Evolutionary conservation across 164 flowering plant genomes (phyloP).

Genomic region (Hamamelis virginiana): DNA sequence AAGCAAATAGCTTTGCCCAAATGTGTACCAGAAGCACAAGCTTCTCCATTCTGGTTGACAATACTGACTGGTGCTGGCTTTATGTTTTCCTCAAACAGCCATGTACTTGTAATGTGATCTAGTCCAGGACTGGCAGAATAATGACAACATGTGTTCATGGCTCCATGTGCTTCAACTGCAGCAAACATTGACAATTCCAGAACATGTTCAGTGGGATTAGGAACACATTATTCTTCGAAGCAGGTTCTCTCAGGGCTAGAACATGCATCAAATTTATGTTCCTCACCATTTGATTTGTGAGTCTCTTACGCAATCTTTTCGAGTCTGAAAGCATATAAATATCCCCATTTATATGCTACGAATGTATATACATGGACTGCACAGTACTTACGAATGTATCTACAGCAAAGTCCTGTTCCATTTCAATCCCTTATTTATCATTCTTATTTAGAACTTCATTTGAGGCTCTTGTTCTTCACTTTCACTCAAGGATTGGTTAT

Average conservation of each 20-base stretch:
- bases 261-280: conserved; percentile 7
- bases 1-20: background rate
- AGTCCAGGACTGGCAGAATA: conserved; percentile 1
- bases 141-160: conserved; percentile 2
- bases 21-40: background rate
- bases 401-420: too few species aligned
- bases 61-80: background rate
- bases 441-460: too few species aligned
- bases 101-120: background rate
- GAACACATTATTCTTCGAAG: conserved; percentile 8
- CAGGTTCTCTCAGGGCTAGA: background rate
- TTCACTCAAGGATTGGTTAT: too few species aligned
- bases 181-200: background rate
- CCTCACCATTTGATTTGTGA: conserved; percentile 4
- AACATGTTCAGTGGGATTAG: conserved; percentile 10
- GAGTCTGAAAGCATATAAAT: background rate
- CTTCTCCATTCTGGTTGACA: conserved; percentile 1
- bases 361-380: background rate
- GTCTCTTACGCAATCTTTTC: background rate
- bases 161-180: background rate
- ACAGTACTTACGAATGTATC: too few species aligned
- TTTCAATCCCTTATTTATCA: too few species aligned
- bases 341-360: background rate
- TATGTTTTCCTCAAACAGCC: background rate
- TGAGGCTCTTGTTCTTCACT: too few species aligned